Evolutionary conservation across 1,139 yeast species (phyloP).

Genomic region (Yamadazyma aaseri): DNA sequence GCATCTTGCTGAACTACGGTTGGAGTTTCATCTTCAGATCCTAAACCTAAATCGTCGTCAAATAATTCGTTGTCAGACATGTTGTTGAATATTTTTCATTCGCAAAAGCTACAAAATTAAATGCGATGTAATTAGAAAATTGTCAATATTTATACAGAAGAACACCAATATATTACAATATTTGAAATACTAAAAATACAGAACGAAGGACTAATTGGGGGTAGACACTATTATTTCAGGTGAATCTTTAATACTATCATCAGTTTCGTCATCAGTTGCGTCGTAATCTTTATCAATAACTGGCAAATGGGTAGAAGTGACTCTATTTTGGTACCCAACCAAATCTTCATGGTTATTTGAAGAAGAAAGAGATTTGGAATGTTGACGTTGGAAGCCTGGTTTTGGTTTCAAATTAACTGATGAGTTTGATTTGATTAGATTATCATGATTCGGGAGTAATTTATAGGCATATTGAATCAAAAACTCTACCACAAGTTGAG

Average conservation of each 20-base stretch:
- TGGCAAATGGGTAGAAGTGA: conserved; percentile 18
- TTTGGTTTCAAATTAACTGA: conserved; percentile 3
- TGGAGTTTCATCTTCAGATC: conserved; percentile 13
- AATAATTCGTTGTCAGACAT: conserved; percentile 17
- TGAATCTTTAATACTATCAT: conserved; percentile 1
- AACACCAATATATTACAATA: conserved; percentile 2
- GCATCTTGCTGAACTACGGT: conserved; percentile 6
- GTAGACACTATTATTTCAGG: background rate
- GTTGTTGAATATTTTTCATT: conserved; percentile 1
- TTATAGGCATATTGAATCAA: conserved; percentile 83
- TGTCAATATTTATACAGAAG: too few relatives aligned
- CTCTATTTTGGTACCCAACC: conserved; percentile 30
- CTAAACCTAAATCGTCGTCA: conserved; percentile 17
- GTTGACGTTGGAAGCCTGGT: conserved; percentile 36
- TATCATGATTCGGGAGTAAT: conserved; percentile 52
- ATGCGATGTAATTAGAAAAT: conserved; percentile 1
- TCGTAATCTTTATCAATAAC: conserved; percentile 32
- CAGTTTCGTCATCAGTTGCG: conserved; percentile 28
- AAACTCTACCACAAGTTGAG: conserved; percentile 85
- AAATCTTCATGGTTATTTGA: conserved; percentile 53
- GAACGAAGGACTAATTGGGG: conserved; percentile 2
- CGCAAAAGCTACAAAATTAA: too few relatives aligned
- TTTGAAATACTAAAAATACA: conserved; percentile 10
- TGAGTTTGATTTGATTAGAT: conserved; percentile 5
- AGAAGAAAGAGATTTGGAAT: conserved; percentile 56